Percentiles rank a stretch among this genome's conserved stretches.
Conservation (phyloP, 192 early-diverging fungal species). For the Coemansia sp. region DNA sequence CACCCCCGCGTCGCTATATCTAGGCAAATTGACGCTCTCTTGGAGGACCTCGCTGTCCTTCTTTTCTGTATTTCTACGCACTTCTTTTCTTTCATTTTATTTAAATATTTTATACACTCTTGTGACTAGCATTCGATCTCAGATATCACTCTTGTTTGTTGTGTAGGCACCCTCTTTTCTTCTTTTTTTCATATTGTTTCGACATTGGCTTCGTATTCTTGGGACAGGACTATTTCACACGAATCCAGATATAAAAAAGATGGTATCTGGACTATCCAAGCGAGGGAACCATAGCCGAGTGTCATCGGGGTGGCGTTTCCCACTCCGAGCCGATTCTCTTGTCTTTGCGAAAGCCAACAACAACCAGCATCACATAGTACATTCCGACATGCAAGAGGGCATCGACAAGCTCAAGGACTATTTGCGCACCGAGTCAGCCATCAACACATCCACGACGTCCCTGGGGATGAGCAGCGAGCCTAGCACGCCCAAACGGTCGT, state of each 20-base stretch:
- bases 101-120: background rate
- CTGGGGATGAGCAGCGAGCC: background rate
- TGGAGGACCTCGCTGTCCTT: background rate
- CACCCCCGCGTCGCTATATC: background rate
- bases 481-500: background rate
- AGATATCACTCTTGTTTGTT: background rate
- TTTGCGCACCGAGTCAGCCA: conserved; percentile 27
- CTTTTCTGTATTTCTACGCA: background rate
- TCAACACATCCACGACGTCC: background rate
- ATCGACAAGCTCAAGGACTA: conserved; percentile 42
- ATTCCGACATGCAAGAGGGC: conserved; percentile 26
- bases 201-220: background rate
- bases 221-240: background rate
- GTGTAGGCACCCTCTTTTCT: background rate
- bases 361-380: conserved; percentile 39
- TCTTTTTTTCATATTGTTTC: background rate
- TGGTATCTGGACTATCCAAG: conserved; percentile 31
- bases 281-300: conserved; percentile 14
- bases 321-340: conserved; percentile 33
- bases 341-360: conserved; percentile 6
- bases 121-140: background rate
- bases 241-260: background rate
- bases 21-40: background rate
- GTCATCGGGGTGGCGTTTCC: conserved; percentile 33
- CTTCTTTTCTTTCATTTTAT: background rate